Evolutionary conservation across 2,329 filamentous ascomycete species (phyloP), one percentile per base, ranked within the genome.

Genomic region (Epichloe hybrida): DNA sequence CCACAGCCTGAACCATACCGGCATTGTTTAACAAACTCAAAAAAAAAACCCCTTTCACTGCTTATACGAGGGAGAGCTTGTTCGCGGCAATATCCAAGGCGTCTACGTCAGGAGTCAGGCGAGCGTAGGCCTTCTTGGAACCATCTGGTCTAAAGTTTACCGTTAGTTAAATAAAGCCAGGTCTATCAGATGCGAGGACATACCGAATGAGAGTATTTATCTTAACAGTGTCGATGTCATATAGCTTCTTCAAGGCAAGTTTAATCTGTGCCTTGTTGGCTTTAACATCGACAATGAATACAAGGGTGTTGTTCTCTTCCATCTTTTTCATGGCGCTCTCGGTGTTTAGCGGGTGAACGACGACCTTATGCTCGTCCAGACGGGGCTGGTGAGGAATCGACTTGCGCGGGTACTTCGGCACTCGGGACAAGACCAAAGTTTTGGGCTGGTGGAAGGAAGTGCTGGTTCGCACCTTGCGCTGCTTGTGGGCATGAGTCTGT

Each of bases 261-360:
- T 96, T 96, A 79, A 98, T 98, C 80, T 98, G 93, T 70, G 89
- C 84, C 88, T 98, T 98, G 84, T 98, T 98, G 73, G 91, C 84
- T 84, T 94, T 94, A 73, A 91, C 77, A 64, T 96, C 86, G 68
- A 94, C 88, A 64, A 95, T 95, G 81, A 96, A 96, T 70, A 95
- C 88, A 49, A 98, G 83, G 62, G 93, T 98, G 83, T 98, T 98
- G 84, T 98, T 90, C 86, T 98, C 93, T 81, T 98, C 93, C 65
- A 98, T 96, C 86, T 96, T 96, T 88, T 98, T 98, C 91, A 98
- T 97, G 68, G 94, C 93, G 69, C 86, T 93, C 86, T 98, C 93
- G 55, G 93, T 98, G 85, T 98, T 98, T 69, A 98, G 82, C 61
- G 93, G 93, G 83, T 96, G 88, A 69, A 97, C 79, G 72, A 98